phyloP scores from a whole-genome alignment of 257 asterid genomes.

The Solanum chilense region DNA sequence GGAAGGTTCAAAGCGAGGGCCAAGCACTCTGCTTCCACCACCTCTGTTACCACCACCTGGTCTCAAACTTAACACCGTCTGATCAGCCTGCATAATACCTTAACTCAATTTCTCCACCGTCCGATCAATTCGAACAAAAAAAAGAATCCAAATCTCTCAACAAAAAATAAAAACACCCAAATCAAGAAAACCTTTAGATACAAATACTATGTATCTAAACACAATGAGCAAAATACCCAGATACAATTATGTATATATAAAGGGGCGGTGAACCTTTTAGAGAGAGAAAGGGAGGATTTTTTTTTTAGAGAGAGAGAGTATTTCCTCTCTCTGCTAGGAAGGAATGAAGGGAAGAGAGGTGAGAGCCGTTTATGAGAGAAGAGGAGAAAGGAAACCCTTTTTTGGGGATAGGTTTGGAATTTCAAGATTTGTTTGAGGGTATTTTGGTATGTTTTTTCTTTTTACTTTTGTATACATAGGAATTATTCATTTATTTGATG shows the following conservation, averaged over 20 bases:
- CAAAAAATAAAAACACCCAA: not conserved
- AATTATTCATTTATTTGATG: not conserved
- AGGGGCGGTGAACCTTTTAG: not conserved
- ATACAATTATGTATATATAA: not conserved
- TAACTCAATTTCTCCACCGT: conserved; percentile 24
- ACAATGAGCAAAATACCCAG: not conserved
- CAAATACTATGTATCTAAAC: not conserved
- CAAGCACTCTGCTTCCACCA: conserved; percentile 27
- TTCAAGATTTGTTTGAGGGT: not conserved
- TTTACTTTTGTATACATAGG: not conserved
- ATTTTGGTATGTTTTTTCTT: not conserved
- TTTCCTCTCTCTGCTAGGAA: conserved; percentile 43
- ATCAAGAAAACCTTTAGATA: not conserved
- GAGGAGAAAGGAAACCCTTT: conserved; percentile 10
- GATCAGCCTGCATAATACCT: conserved; percentile 36
- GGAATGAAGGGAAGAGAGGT: not conserved
- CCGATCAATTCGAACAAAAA: conserved; percentile 1
- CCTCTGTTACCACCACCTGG: conserved; percentile 40
- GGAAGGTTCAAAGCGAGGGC: conserved; percentile 30
- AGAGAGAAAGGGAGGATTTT: not conserved
- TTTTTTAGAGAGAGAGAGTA: conserved; percentile 5
- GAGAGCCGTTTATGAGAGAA: not conserved
- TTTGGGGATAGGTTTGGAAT: not conserved
- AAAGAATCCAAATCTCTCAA: not conserved
- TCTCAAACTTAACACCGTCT: conserved; percentile 39